phyloP scores from a whole-genome alignment of 257 asterid genomes.

The Fraxinus excelsior region DNA sequence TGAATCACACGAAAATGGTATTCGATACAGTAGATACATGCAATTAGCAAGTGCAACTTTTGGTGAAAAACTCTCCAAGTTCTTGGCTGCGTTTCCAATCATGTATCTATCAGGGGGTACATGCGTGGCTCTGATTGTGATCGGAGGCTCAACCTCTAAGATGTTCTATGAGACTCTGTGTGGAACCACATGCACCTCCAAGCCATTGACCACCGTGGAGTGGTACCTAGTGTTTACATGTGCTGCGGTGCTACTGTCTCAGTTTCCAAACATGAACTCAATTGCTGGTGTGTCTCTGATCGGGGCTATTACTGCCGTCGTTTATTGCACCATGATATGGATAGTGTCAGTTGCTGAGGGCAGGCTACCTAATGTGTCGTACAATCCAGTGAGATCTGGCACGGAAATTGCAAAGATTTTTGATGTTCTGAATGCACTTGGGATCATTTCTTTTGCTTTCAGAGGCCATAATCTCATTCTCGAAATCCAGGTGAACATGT shows the following conservation, averaged over 20 bases:
- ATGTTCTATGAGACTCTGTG: slow-evolving; percentile 66
- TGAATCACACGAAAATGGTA: slow-evolving; percentile 68
- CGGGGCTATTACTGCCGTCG: slow-evolving; percentile 84
- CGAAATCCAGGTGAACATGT: slow-evolving; percentile 71
- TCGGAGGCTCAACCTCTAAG: slow-evolving; percentile 75
- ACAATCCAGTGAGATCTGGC: slow-evolving; percentile 47
- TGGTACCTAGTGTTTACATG: slow-evolving; percentile 90
- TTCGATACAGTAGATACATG: slow-evolving; percentile 89
- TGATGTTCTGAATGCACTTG: slow-evolving; percentile 75
- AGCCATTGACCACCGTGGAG: slow-evolving; percentile 65
- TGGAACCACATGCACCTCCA: slow-evolving; percentile 49
- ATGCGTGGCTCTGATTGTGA: slow-evolving; percentile 72
- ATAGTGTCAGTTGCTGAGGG: slow-evolving; percentile 67
- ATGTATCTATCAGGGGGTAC: slow-evolving; percentile 79
- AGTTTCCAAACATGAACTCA: slow-evolving; percentile 89
- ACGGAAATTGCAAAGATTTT: slow-evolving; percentile 43
- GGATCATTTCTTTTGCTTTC: slow-evolving; percentile 86
- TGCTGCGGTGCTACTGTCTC: slow-evolving; percentile 75
- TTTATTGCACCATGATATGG: slow-evolving; percentile 82
- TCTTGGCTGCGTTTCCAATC: slow-evolving; percentile 64
- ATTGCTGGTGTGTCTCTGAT: slow-evolving; percentile 83
- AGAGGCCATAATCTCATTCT: slow-evolving; percentile 93
- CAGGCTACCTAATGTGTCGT: slow-evolving; percentile 62
- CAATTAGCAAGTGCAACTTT: slow-evolving; percentile 77
- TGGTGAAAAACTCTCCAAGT: slow-evolving; percentile 51